Base-by-base conservation (phyloP, 2,329 filamentous ascomycete genomes). In the Colletotrichum lini region DNA sequence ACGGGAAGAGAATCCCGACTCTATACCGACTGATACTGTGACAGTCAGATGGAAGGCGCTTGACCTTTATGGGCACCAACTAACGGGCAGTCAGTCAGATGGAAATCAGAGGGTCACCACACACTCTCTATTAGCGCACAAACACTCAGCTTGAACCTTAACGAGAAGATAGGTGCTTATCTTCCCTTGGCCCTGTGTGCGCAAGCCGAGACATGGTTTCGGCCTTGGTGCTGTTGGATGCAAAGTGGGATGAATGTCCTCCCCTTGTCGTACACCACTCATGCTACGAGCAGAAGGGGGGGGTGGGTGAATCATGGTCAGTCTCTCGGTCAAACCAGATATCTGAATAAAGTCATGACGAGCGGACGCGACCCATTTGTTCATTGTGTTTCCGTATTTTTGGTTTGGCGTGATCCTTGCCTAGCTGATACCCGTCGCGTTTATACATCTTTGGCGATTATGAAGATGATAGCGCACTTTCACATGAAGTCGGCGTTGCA, bases 241-340 rank as follows among this genome's bases (percentile, higher is more conserved):
- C 38, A 42, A 50, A 70, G 67, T 67, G 68, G 64, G 64, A 70
- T 67, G 64, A 13, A 62, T 70, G 61, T n/a, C 49, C n/a, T 35
- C 21, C 26, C 56, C 23, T 59, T 23, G 35, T 35, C n/a, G 26
- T n/a, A 53, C 23, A 54, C 30, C n/a, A 35, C 18, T 38, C 15
- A 13, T 16, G 26, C 8, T 26, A 38, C 26, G 18, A 26, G 1
- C 35, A 47, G 40, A 52, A 58, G 57, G 52, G 52, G 52, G 35
- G 68, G 38, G 58, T 71, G 68, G 58, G 40, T 68, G 47, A 58
- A 68, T 58, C 64, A 71, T 57, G 68, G 65, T 40, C 45, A 71
- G 68, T 63, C 58, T 67, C 58, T 70, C 67, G 56, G 67, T 70
- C 67, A 70, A 70, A 62, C 56, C 35, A 54, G 38, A 23, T 16